phyloP scores from a whole-genome alignment of 345 rosid species.

The Lagerstroemia speciosa region DNA sequence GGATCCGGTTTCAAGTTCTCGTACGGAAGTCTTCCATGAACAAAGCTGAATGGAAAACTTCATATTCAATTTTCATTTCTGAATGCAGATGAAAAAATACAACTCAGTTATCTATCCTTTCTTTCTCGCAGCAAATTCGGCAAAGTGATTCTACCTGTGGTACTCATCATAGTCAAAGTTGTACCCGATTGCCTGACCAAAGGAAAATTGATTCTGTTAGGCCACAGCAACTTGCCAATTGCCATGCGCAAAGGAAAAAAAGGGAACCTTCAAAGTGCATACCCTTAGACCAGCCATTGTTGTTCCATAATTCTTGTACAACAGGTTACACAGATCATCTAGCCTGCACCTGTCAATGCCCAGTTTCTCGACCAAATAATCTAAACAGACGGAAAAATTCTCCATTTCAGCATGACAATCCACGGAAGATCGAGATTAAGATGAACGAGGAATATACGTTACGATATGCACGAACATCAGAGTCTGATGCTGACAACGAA shows the following conservation, averaged over 20 bases:
- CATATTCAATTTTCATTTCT: not conserved
- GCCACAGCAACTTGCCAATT: not conserved
- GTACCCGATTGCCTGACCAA: conserved; percentile 71
- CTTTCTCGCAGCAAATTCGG: not conserved
- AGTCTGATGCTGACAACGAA: too few relatives aligned
- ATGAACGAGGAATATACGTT: not conserved
- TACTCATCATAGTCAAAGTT: conserved; percentile 71
- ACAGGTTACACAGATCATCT: conserved; percentile 39
- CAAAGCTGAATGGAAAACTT: conserved; percentile 24
- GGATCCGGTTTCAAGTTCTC: conserved; percentile 76
- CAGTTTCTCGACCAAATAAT: conserved; percentile 58
- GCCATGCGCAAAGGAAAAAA: too few relatives aligned
- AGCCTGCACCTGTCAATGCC: conserved; percentile 55
- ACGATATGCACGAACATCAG: not conserved
- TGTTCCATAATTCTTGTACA: conserved; percentile 74
- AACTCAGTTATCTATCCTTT: not conserved
- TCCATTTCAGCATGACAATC: not conserved
- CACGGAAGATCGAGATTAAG: not conserved
- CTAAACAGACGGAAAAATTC: conserved; percentile 23
- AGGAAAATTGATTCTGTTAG: not conserved
- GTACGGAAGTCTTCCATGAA: conserved; percentile 78
- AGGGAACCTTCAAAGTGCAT: not conserved
- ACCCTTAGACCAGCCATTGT: conserved; percentile 95
- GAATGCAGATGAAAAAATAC: not conserved
- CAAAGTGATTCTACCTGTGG: conserved; percentile 33